Evolutionary conservation across 1,284 basidiomycete genomes (phyloP), one percentile per base, ranked within the genome.

Genomic region (Trametes pubescens): DNA sequence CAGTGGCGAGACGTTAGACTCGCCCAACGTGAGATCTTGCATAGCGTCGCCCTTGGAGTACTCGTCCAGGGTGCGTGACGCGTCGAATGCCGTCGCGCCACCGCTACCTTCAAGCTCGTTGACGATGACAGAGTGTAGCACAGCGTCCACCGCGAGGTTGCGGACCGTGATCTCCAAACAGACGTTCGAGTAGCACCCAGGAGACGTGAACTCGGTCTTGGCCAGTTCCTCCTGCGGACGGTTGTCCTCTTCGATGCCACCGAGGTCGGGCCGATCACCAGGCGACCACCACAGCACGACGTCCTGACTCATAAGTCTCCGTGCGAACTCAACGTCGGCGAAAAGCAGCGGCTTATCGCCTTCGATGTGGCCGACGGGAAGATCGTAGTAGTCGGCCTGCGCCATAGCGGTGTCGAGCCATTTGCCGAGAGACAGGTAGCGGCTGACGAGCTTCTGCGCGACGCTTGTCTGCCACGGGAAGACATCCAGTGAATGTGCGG

Each of bases 211-310:
- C 70, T 98, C 96, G 0, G 94, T 93, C 60, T 89, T 90, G 6
- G 89, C 86, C n/a, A 95, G 80, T 54, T 95, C 94, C 66, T 96
- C 95, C 4, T 84, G 80, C 0, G 87, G 86, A 55, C 92, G 85
- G 47, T 86, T 84, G 75, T 99, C 98, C 55, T 94, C 88, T 75
- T 99, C 96, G 53, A 91, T 86, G 2, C 98, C 98, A 47, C 98
- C 98, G 0, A 99, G 84, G 77, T 99, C 98, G 4, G 98, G 96
- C n/a, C 86, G 85, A 38, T 93, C 89, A 4, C 90, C 87, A 0
- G 91, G 85, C 4, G 97, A 97, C 98, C 98, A 99, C 98, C 98
- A 99, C 1, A 99, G 81, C 2, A 99, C 82, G 76, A 94, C 90
- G 73, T 99, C 98, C 68, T 98, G 93, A 60, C 90, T 89, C 56